Evolutionary conservation across 805 yeast species (phyloP), one percentile per base, ranked within the genome.

Genomic region (Yamadazyma philogaea): DNA sequence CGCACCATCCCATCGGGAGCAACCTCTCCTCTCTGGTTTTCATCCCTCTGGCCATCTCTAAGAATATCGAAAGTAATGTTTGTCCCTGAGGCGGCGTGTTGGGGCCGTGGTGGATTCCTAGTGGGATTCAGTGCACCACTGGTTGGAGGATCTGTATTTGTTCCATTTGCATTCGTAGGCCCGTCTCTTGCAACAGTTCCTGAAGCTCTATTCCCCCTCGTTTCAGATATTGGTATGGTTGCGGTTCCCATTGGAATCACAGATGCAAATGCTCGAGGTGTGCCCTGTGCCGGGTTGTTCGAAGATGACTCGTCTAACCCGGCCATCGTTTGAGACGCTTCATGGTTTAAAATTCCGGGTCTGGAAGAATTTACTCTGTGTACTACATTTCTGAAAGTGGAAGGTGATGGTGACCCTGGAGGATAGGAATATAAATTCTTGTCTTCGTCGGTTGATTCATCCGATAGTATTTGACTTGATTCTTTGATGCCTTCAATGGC

Each of bases 281-380:
- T 19, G 28, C 18, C 12, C 15, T 14, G 21, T 8, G 19, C 10
- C 4, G 15, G 16, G 8, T 21, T 20, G 12, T 22, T 22, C 15
- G 14, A 7, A 16, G 20, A 11, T 2, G 37, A 17, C 18, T 21
- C 52, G 10, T 42, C 43, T 4, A 57, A 54, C 7, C 67, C 62
- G 32, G 61, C 32, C 30, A 66, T 58, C 28, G 62, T 63, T 40
- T 64, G 72, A n/a, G 63, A 50, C 15, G 61, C 67, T 33, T 68
- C 72, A 16, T 62, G 68, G 11, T 61, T 65, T 28, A 67, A 52
- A 7, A 69, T 65, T 24, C 55, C 60, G 3, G 74, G 74, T 26
- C 68, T 55, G 7, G 49, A 40, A 10, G 63, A 37, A 40, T 63
- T 66, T 3, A 66, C 61, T 21, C 69, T 42, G 26, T 53, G 55